Conservation (phyloP, 352 stramenopile species). For the Saprolegnia parasitica region DNA sequence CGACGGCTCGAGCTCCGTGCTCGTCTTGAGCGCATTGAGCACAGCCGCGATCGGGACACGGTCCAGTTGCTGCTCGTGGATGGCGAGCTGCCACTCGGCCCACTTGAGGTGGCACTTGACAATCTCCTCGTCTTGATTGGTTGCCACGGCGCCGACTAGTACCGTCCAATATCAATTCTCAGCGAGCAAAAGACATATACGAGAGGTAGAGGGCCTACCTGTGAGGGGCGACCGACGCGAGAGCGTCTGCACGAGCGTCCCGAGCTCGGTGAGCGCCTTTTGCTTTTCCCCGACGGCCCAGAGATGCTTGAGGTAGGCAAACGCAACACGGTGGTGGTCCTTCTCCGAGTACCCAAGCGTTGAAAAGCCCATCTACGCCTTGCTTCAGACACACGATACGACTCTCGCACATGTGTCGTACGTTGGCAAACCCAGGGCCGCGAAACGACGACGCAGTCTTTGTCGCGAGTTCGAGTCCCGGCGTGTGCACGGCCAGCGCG, state of each 20-base stretch:
- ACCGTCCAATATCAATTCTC: background rate
- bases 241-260: constrained; percentile 71
- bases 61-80: constrained; percentile 77
- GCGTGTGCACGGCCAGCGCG: constrained; percentile 53
- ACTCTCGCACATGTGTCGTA: constrained; percentile 37
- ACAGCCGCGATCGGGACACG: constrained; percentile 67
- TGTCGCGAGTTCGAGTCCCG: constrained; percentile 24
- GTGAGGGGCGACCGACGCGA: constrained; percentile 30
- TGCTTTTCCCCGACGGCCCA: constrained; percentile 87
- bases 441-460: background rate
- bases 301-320: constrained; percentile 94
- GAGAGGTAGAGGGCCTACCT: background rate
- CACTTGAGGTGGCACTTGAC: constrained; percentile 82
- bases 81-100: constrained; percentile 79
- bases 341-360: constrained; percentile 73
- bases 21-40: constrained; percentile 56
- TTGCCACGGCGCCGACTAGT: background rate
- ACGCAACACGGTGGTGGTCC: constrained; percentile 89
- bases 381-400: background rate
- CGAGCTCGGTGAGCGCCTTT: constrained; percentile 84
- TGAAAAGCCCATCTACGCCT: constrained; percentile 16
- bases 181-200: too few species aligned
- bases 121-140: constrained; percentile 57
- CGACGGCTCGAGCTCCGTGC: constrained; percentile 60
- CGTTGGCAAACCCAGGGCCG: constrained; percentile 38